Evolutionary conservation across 2,329 filamentous ascomycete genomes (phyloP), one percentile per base, ranked within the genome.

Genomic region (Ophiostoma quercus): DNA sequence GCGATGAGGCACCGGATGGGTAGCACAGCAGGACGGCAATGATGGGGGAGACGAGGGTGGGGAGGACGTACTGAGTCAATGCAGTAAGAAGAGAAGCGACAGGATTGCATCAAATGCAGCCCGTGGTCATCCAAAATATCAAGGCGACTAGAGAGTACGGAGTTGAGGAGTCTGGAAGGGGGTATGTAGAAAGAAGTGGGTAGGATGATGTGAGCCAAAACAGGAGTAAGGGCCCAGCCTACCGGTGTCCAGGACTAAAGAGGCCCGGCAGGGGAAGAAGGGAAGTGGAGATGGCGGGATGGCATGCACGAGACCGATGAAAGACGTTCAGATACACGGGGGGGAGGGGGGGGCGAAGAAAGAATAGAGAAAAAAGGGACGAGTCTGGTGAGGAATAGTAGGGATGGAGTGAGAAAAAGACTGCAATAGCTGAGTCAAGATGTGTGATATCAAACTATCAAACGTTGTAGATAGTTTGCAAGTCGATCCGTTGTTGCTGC

Each of bases 1-100:
- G 63, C 29, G 57, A 67, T 39, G 32, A 60, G 60, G 41, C 51
- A 63, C 62, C 62, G 66, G 22, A 51, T 19, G 67, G 32, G 69
- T 71, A 66, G 37, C 69, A 68, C 69, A 68, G 3, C 67, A 71
- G 67, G 67, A 68, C 37, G 47, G 67, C 62, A 68, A 37, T 32
- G 47, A 62, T 25, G 34, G 67, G 41, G 57, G 41, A 2, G 25
- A 25, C n/a, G 25, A 32, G 47, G 60, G n/a, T 19, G 41, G 43
- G 57, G 67, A 41, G 25, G 57, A 62, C 25, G 25, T 29, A 62
- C 57, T 25, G 22, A 60, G 57, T 25, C 6, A 32, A 32, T 16
- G 22, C 25, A 16, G 25, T 32, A 8, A 62, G 12, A 1, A 14
- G 22, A 25, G 22, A 29, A 11, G 29, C 51, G 1, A 25, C 7